Evolutionary conservation across 2,329 filamentous ascomycete genomes (phyloP).

Genomic region (Fusarium pilosicola): DNA sequence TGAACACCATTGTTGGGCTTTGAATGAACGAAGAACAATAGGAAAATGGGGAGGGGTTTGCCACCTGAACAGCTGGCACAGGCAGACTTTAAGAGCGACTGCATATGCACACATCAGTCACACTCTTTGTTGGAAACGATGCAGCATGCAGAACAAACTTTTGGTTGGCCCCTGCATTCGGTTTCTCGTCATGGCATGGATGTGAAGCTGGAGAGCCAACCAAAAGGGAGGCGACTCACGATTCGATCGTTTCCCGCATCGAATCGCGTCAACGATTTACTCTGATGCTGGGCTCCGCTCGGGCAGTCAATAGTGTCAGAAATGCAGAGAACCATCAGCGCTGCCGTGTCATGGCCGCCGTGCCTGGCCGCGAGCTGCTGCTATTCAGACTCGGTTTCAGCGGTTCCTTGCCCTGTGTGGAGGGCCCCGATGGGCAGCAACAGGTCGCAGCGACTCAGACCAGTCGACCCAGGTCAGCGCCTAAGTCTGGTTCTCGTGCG

Average conservation of each 20-base stretch:
- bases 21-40: slow-evolving; percentile 41
- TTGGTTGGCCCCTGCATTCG: slow-evolving; percentile 14
- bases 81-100: slow-evolving; percentile 41
- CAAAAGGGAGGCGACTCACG: slow-evolving; percentile 11
- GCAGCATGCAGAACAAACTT: slow-evolving; percentile 12
- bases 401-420: slow-evolving; percentile 22
- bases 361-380: slow-evolving; percentile 32
- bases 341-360: slow-evolving; percentile 42
- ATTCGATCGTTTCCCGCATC: slow-evolving; percentile 25
- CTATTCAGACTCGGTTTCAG: slow-evolving; percentile 29
- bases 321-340: slow-evolving; percentile 17
- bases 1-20: slow-evolving; percentile 44
- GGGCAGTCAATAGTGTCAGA: slow-evolving; percentile 11
- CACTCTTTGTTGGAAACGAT: slow-evolving; percentile 12
- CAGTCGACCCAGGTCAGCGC: slow-evolving; percentile 37
- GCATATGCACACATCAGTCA: slow-evolving; percentile 20
- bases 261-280: slow-evolving; percentile 19
- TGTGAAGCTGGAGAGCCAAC: slow-evolving; percentile 17
- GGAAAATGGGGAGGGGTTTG: slow-evolving; percentile 21
- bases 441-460: slow-evolving; percentile 27
- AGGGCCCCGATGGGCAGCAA: slow-evolving; percentile 20
- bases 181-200: slow-evolving; percentile 19
- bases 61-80: slow-evolving; percentile 32
- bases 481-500: slow-evolving; percentile 30
- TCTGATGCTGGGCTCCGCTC: slow-evolving; percentile 23